Evolutionary conservation across 208 protist species (phyloP).

Genomic region (Strigomonas galati): DNA sequence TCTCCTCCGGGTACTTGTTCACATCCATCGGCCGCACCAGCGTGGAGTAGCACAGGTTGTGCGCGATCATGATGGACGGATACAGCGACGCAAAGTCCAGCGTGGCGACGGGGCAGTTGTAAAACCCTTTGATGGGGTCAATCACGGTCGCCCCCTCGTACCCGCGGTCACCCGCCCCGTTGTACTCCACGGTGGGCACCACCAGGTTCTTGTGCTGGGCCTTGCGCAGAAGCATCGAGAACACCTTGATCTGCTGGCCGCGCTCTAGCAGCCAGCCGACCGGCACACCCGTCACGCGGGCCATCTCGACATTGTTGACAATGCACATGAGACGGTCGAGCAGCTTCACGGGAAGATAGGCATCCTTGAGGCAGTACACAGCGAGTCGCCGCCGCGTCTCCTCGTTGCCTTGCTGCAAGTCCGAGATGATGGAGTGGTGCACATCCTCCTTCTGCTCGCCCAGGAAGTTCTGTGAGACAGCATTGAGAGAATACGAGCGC

Average conservation of each 20-base stretch:
- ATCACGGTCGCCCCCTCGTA: conserved; percentile 99
- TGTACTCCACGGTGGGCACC: conserved; percentile 78
- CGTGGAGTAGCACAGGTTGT: conserved; percentile 99
- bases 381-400: conserved; percentile 98
- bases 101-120: conserved; percentile 98
- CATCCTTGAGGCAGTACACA: conserved; percentile 99
- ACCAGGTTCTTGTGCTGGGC: conserved; percentile 73
- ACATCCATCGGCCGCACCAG: conserved; percentile 75
- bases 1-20: conserved; percentile 76
- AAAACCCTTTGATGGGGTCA: conserved; percentile 96
- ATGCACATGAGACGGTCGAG: conserved; percentile 99
- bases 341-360: conserved; percentile 95
- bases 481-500: conserved; percentile 99
- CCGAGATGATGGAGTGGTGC: conserved; percentile 98
- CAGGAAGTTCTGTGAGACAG: conserved; percentile 98
- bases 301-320: conserved; percentile 99
- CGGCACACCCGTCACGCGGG: conserved; percentile 99
- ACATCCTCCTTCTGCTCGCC: conserved; percentile 99
- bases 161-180: conserved; percentile 50
- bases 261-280: conserved; percentile 94
- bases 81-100: conserved; percentile 99
- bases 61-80: conserved; percentile 99
- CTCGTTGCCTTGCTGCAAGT: conserved; percentile 94
- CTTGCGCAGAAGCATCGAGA: conserved; percentile 91
- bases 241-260: conserved; percentile 99